Evolutionary conservation across 192 early-diverging fungal genomes (phyloP), one percentile per base, ranked within the genome.

Genomic region (Coemansia sp.): DNA sequence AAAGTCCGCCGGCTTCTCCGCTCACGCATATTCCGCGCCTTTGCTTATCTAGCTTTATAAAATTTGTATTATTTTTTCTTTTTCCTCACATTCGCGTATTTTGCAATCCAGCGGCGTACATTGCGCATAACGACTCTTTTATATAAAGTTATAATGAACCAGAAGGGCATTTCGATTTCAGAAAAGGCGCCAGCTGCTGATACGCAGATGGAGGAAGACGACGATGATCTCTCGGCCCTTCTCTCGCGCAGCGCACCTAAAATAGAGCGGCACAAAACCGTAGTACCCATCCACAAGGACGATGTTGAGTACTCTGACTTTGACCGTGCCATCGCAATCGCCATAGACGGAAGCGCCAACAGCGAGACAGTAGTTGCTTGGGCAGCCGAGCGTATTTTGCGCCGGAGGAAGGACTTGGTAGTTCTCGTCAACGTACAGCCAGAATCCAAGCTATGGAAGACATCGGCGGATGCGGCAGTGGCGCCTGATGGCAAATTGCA

Each of bases 241-340:
- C 67, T 82, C n/a, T 77, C 80, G 31, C 80, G 80, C 59, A 82
- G 80, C 38, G 80, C 80, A 13, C 80, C 80, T 15, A 74, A 71
- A 34, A 82, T 82, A n/a, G 80, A 82, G 72, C 73, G 80, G 29
- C 76, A 78, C 67, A 77, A 77, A 60, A 82, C 80, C 13, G 80
- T 82, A 24, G 80, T 82, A 2, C 80, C 80, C 34, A 75, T 82
- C 40, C 80, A 82, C 66, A 77, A 82, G 68, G 80, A 82, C 67
- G 80, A 82, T 34, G 80, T 82, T 51, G 80, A 77, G 62, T 82
- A 77, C 60, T 82, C 80, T 33, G 80, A 82, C 73, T 82, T 82
- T 82, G 80, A 82, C 59, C 75, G 80, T 15, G 80, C 80, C 49
- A 78, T 82, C 6, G 72, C 72, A 33, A 78, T 82, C 22, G 80